Base-by-base conservation (phyloP, 164 flowering plant species). In the Berberis thunbergii region DNA sequence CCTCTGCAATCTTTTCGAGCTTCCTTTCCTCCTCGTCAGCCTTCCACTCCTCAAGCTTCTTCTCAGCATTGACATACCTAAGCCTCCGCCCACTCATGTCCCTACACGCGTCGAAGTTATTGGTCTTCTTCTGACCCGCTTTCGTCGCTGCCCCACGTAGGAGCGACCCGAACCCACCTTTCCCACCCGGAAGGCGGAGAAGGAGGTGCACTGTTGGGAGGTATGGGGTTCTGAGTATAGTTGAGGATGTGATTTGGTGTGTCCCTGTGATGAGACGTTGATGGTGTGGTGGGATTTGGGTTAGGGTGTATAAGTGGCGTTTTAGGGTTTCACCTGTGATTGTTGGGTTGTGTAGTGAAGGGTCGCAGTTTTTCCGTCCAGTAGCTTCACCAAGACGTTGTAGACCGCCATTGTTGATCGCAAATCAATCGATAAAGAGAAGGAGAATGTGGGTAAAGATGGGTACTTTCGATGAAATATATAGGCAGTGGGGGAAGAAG, bases 41-140 rank as follows among this genome's bases (percentile, higher is more conserved):
- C 69, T 60, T 79, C 98, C 98, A 91, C 78, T 91, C 98, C 83
- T 94, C 96, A 71, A 91, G 60, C 72, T 74, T 84, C 89, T 81
- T 85, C 94, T 94, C 97, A 39, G 99, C 96, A 70, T 94, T 91
- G 57, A 91, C 99, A 53, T 95, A 94, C 65, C 96, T 71, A 62
- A 94, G 69, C 73, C 99, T 79, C n/a, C 96, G 74, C 7, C 99
- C 99, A 63, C 91, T 91, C 97, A 94, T 94, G 68, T 94, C 99
- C 45, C 97, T 72, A 54, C 99, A 95, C 10, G 99, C 99, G n/a
- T 95, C 97, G 71, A 89, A 89, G 64, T 95, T n/a, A n/a, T n/a
- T 89, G 10, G 97, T 95, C 81, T 95, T 95, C 79, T 91, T 94
- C 79, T 95, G 99, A 5, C 99, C 97, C 4, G 96, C 96, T 71